phyloP scores from a whole-genome alignment of 1,139 yeast genomes.

The Pichia terricola region DNA sequence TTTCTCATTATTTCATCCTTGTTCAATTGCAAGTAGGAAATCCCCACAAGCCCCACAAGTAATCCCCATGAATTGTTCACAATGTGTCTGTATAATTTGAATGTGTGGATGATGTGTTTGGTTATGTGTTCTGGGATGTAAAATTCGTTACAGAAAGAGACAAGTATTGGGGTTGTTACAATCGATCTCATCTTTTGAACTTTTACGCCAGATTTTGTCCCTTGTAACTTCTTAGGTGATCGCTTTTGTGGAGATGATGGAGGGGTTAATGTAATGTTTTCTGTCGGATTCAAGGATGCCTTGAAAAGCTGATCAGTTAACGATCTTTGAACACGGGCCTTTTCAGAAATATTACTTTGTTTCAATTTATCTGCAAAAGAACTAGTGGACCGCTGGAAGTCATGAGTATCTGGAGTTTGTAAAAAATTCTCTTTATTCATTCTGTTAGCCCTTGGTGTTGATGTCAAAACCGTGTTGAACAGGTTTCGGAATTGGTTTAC shows the following conservation, averaged over 20 bases:
- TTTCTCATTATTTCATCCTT: slow-evolving; percentile 34
- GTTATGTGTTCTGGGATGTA: slow-evolving; percentile 49
- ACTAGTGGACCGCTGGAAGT: background rate
- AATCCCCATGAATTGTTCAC: slow-evolving; percentile 60
- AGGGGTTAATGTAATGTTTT: slow-evolving; percentile 6
- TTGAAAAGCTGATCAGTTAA: background rate
- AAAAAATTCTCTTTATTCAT: background rate
- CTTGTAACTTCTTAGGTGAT: background rate
- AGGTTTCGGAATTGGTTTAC: slow-evolving; percentile 35
- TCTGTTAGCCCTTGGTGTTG: slow-evolving; percentile 10
- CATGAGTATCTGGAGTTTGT: slow-evolving; percentile 1
- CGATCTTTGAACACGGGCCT: background rate
- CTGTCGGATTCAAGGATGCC: background rate
- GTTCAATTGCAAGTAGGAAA: slow-evolving; percentile 49
- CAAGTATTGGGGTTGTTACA: slow-evolving; percentile 40
- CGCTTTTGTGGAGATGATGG: slow-evolving; percentile 11
- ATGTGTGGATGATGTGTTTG: slow-evolving; percentile 40
- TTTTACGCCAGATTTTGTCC: background rate
- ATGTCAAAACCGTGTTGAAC: slow-evolving; percentile 1
- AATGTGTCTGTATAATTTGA: slow-evolving; percentile 40
- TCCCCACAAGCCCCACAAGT: slow-evolving; percentile 55
- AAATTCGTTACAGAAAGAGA: slow-evolving; percentile 53
- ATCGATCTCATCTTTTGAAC: slow-evolving; percentile 6
- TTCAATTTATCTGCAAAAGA: background rate
- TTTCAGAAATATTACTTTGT: background rate